Evolutionary conservation across 2,329 filamentous ascomycete species (phyloP).

Genomic region (Aspergillus chevalieri): DNA sequence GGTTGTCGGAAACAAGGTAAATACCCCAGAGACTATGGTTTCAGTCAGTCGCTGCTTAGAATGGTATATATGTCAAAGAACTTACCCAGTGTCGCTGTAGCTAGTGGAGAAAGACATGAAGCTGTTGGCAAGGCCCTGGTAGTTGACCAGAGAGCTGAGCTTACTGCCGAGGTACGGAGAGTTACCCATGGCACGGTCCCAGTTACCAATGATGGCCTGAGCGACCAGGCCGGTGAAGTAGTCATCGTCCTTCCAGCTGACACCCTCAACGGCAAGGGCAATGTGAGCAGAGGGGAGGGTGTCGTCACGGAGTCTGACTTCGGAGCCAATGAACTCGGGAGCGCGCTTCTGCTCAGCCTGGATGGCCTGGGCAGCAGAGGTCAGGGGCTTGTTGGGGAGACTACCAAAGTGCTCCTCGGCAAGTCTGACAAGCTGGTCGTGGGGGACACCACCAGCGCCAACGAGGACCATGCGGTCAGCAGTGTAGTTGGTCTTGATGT

Average conservation of each 20-base stretch:
- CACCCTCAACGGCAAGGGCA: conserved; percentile 96
- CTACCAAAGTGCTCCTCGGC: conserved; percentile 91
- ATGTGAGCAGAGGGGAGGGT: conserved; percentile 95
- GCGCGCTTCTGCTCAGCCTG: conserved; percentile 72
- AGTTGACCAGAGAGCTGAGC: conserved; percentile 89
- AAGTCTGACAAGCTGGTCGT: conserved; percentile 88
- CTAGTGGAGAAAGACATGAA: conserved; percentile 99
- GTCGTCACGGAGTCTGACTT: conserved; percentile 92
- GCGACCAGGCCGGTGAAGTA: conserved; percentile 98
- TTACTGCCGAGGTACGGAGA: conserved; percentile 97
- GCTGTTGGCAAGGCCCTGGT: conserved; percentile 95
- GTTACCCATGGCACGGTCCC: conserved; percentile 98
- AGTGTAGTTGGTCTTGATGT: conserved; percentile 99
- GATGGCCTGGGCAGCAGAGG: conserved; percentile 65
- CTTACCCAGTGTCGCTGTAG: conserved; percentile 98
- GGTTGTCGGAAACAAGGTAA: conserved; percentile 90
- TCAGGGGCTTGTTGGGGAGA: conserved; percentile 68
- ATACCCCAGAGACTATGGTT: conserved; percentile 87
- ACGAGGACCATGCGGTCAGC: conserved; percentile 99
- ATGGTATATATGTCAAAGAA: conserved; percentile 6
- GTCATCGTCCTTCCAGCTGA: conserved; percentile 98
- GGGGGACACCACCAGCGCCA: conserved; percentile 86
- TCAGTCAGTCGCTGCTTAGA: conserved; percentile 10
- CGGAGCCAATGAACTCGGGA: conserved; percentile 94
- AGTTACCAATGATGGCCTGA: conserved; percentile 98